Conservation (phyloP, 2,329 filamentous ascomycete species). For the Paecilomyces formosus region DNA sequence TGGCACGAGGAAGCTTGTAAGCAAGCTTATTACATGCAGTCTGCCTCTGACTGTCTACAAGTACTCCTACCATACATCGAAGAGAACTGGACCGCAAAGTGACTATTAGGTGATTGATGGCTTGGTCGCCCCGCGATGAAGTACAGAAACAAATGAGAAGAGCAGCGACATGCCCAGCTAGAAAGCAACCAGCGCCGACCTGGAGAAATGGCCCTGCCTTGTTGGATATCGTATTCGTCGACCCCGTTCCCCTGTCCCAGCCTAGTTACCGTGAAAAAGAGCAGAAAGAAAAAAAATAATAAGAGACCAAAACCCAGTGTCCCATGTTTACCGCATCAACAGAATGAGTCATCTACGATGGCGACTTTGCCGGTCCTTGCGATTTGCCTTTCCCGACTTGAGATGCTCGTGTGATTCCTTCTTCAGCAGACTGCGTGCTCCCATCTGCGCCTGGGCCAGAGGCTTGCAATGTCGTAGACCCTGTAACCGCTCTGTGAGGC, state of each 20-base stretch:
- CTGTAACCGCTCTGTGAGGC: conserved; percentile 20
- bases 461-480: conserved; percentile 19
- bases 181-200: background rate
- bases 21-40: background rate
- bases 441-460: conserved; percentile 27
- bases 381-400: conserved; percentile 3
- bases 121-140: background rate
- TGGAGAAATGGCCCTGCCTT: background rate
- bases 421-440: conserved; percentile 22
- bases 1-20: background rate
- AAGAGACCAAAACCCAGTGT: conserved; percentile 1
- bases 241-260: background rate
- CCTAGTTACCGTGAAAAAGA: background rate
- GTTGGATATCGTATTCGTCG: background rate
- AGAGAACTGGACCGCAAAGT: background rate
- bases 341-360: background rate
- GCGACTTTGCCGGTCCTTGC: background rate
- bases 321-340: background rate
- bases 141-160: background rate
- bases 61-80: background rate
- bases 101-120: background rate
- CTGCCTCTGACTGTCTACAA: background rate
- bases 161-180: background rate
- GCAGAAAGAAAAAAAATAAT: conserved; percentile 1
- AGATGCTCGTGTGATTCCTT: conserved; percentile 9